Evolutionary conservation across 2,329 filamentous ascomycete genomes (phyloP).

Genomic region (Fusarium circinatum): DNA sequence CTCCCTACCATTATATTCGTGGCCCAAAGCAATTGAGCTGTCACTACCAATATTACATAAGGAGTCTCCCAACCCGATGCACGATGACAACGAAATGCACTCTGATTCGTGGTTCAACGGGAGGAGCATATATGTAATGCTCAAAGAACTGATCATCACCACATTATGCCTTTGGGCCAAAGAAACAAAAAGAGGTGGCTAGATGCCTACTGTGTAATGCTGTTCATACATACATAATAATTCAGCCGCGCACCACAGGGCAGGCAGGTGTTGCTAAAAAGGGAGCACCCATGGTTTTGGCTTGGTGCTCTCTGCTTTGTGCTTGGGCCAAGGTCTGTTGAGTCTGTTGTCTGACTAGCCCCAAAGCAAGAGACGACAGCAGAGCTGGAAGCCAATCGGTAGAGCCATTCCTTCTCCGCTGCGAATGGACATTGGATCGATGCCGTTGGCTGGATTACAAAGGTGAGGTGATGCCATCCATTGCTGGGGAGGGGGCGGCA

Average conservation of each 20-base stretch:
- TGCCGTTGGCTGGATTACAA: slow-evolving; percentile 6
- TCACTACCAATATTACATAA: neutral
- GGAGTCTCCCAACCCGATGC: neutral
- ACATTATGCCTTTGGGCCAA: slow-evolving; percentile 14
- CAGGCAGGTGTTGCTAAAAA: slow-evolving; percentile 30
- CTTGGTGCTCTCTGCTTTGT: neutral
- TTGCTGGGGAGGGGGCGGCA: slow-evolving; percentile 25
- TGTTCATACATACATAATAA: slow-evolving; percentile 9
- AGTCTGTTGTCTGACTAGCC: slow-evolving; percentile 25
- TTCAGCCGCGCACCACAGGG: slow-evolving; percentile 32
- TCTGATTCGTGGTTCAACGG: neutral
- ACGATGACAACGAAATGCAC: neutral
- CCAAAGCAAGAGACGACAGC: slow-evolving; percentile 22
- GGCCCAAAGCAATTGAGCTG: neutral
- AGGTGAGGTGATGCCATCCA: slow-evolving; percentile 37
- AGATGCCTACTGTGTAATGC: neutral
- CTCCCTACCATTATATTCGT: neutral
- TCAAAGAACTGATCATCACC: slow-evolving; percentile 1
- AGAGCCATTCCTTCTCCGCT: slow-evolving; percentile 10
- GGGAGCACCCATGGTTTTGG: slow-evolving; percentile 24
- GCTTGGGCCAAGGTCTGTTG: slow-evolving; percentile 20
- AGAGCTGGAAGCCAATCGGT: slow-evolving; percentile 24
- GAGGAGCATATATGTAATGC: neutral
- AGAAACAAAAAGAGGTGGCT: slow-evolving; percentile 28
- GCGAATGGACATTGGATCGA: slow-evolving; percentile 2